Evolutionary conservation across 768 basidiomycete genomes (phyloP).

Genomic region (Pholiota conissans): DNA sequence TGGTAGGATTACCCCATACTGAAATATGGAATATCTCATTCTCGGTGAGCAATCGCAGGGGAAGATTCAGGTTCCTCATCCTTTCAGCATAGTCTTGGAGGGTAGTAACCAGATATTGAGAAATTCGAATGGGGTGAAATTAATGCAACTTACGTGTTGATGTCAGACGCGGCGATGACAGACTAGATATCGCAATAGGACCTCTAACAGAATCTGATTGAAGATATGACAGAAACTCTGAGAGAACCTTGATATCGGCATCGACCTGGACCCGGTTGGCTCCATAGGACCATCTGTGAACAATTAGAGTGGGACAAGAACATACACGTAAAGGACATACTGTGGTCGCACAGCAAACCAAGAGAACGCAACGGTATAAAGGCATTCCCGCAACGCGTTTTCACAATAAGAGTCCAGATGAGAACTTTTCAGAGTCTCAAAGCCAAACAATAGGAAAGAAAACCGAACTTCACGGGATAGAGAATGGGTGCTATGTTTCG

Average conservation of each 20-base stretch:
- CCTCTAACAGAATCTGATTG: conserved; percentile 73
- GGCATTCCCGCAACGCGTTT: conserved; percentile 63
- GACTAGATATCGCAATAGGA: conserved; percentile 56
- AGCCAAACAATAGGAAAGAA: conserved; percentile 89
- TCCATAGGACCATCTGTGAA: conserved; percentile 92
- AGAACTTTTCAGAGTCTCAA: conserved; percentile 88
- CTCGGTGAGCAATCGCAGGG: conserved; percentile 83
- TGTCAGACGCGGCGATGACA: conserved; percentile 50
- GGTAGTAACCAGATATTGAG: not conserved
- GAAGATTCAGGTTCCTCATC: conserved; percentile 67
- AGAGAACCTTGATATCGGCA: conserved; percentile 83
- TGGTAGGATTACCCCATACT: conserved; percentile 90
- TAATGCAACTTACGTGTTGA: conserved; percentile 37
- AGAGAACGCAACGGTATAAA: conserved; percentile 80
- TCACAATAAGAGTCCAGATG: conserved; percentile 84
- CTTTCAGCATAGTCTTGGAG: conserved; percentile 53
- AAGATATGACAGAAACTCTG: conserved; percentile 79
- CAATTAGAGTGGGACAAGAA: not conserved
- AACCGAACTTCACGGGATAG: conserved; percentile 90
- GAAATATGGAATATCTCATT: conserved; percentile 84
- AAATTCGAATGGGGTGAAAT: not conserved
- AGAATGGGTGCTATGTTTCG: conserved; percentile 73
- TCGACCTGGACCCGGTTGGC: conserved; percentile 88
- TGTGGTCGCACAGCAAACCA: conserved; percentile 96
- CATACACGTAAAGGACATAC: conserved; percentile 45